phyloP scores from a whole-genome alignment of 257 asterid species.

The Jaltomata sinuosa region DNA sequence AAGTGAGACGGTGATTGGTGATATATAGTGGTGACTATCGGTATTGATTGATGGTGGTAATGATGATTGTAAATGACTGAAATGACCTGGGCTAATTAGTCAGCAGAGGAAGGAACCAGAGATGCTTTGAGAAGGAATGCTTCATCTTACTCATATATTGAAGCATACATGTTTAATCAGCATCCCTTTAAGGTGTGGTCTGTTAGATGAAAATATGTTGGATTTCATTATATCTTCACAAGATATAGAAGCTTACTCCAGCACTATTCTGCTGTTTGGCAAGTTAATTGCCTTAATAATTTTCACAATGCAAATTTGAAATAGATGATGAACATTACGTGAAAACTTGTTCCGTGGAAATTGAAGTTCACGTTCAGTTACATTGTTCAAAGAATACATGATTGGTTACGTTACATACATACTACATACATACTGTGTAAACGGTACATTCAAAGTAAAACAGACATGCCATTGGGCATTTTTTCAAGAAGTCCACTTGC shows the following conservation, averaged over 20 bases:
- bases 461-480: conserved; percentile 3
- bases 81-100: background rate
- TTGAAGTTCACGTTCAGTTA: background rate
- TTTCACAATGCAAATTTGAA: background rate
- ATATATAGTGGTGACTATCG: no score
- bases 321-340: background rate
- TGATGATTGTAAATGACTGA: no score
- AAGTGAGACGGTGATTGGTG: background rate
- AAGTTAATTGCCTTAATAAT: background rate
- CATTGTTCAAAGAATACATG: conserved; percentile 18
- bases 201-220: background rate
- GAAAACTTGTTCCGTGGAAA: background rate
- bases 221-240: background rate
- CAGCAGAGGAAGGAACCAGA: background rate
- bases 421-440: conserved; percentile 11
- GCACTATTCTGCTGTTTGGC: background rate
- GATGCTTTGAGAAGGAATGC: background rate
- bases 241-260: background rate
- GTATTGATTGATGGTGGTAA: no score
- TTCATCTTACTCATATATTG: background rate
- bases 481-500: background rate
- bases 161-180: background rate
- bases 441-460: background rate
- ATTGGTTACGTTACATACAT: conserved; percentile 4
- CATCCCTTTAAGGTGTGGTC: background rate